A percentile compares a stretch with the other conserved stretches of the same genome.
Evolutionary conservation across 2,329 filamentous ascomycete species (phyloP).

Genomic region (Phaeosphaeriaceae sp.): DNA sequence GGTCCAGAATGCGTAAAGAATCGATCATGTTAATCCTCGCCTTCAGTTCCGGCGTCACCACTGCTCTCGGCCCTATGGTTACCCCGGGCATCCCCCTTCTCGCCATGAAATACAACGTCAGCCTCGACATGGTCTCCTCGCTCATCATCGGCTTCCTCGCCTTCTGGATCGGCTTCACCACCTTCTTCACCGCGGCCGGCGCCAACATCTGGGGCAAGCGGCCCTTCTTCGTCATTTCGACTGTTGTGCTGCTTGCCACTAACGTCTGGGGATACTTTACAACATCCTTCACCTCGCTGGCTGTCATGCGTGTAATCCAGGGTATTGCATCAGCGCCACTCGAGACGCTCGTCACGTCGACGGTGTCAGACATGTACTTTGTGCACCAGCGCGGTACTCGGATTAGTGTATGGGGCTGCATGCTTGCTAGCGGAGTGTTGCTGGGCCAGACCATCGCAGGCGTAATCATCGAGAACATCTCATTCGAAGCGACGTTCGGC

Average conservation of each 20-base stretch:
- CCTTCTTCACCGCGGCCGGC: constrained; percentile 52
- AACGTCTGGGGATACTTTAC: constrained; percentile 52
- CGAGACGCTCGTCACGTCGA: constrained; percentile 86
- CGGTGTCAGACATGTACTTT: constrained; percentile 89
- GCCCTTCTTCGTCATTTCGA: constrained; percentile 48
- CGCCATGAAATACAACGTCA: constrained; percentile 46
- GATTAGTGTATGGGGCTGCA: constrained; percentile 73
- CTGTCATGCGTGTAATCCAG: constrained; percentile 74
- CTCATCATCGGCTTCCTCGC: constrained; percentile 48
- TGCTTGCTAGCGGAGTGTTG: constrained; percentile 45
- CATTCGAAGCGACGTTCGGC: constrained; percentile 53
- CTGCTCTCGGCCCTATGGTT: constrained; percentile 51
- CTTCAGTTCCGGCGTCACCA: constrained; percentile 44
- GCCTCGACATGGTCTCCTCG: constrained; percentile 48
- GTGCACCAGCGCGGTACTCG: constrained; percentile 84
- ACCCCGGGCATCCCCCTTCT: constrained; percentile 48
- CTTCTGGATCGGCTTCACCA: constrained; percentile 50
- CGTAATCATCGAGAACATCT: constrained; percentile 49
- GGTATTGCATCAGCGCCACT: constrained; percentile 88
- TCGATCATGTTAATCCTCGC: constrained; percentile 43
- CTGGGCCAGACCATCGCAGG: constrained; percentile 55
- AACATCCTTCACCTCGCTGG: constrained; percentile 47
- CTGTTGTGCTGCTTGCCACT: constrained; percentile 43
- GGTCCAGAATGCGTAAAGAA: constrained; percentile 35
- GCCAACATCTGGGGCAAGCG: constrained; percentile 50